A percentile compares a stretch with the other conserved stretches of the same genome.
Evolutionary conservation across 495 filamentous ascomycete genomes (phyloP).

Genomic region (Trichocladium antarcticum): DNA sequence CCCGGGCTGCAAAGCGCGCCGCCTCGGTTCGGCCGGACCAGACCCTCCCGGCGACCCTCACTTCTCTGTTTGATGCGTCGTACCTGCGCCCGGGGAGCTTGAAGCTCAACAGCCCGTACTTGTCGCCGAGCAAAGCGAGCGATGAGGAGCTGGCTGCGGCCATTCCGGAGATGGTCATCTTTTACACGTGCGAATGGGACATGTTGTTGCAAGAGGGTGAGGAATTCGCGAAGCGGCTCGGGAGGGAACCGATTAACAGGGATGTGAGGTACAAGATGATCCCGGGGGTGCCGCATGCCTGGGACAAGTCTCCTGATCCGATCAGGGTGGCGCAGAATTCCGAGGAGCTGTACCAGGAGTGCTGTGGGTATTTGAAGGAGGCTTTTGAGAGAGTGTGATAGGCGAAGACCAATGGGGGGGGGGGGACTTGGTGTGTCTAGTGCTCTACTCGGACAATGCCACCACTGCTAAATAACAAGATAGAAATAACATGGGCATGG

Average conservation of each 20-base stretch:
- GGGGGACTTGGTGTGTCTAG: no score
- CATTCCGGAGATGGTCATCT: constrained; percentile 40
- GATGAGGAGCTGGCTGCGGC: constrained; percentile 32
- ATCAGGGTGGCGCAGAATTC: constrained; percentile 41
- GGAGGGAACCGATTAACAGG: constrained; percentile 46
- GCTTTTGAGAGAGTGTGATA: constrained; percentile 20
- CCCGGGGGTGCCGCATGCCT: constrained; percentile 63
- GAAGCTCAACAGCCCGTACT: constrained; percentile 24
- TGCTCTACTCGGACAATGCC: no score
- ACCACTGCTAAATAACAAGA: no score
- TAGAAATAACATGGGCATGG: no score
- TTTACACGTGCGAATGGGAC: constrained; percentile 85
- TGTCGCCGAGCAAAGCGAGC: constrained; percentile 32
- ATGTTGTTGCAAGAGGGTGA: constrained; percentile 75
- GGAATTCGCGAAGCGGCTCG: constrained; percentile 51
- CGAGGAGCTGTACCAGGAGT: constrained; percentile 33
- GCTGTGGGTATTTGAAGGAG: constrained; percentile 22
- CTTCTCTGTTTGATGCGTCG: constrained; percentile 73
- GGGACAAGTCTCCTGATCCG: constrained; percentile 80
- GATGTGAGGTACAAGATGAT: constrained; percentile 59
- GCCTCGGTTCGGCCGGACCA: constrained; percentile 53
- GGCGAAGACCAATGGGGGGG: no score
- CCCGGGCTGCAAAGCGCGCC: constrained; percentile 59
- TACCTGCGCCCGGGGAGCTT: constrained; percentile 52
- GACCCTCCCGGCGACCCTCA: constrained; percentile 61